phyloP scores from a whole-genome alignment of 139 green algal genomes.

The Spirogloea muscicola region DNA sequence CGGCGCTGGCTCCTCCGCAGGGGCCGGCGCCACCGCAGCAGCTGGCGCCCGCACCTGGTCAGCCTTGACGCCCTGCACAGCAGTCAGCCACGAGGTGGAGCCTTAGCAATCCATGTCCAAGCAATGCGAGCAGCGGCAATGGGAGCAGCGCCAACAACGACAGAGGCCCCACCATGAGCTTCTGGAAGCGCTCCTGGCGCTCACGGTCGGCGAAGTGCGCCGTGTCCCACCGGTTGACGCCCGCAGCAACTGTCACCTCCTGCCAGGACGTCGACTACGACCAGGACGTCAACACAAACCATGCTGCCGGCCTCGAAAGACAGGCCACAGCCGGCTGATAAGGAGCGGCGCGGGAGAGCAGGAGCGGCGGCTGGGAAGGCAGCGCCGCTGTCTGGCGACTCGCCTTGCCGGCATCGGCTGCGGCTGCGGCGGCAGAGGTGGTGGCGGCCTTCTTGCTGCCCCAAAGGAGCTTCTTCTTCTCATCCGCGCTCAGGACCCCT shows the following conservation, averaged over 20 bases:
- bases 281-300: too few relatives aligned
- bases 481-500: slow-evolving; percentile 23
- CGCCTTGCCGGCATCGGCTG: too few relatives aligned
- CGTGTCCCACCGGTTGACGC: slow-evolving; percentile 32
- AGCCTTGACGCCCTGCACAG: slow-evolving; percentile 4
- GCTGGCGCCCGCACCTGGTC: not conserved
- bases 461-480: slow-evolving; percentile 45
- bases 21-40: not conserved
- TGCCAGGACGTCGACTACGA: not conserved
- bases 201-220: slow-evolving; percentile 27
- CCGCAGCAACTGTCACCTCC: slow-evolving; percentile 14
- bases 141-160: too few relatives aligned
- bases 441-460: slow-evolving; percentile 28
- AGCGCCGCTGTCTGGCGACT: not conserved
- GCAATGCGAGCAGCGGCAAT: too few relatives aligned
- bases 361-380: not conserved
- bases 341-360: not conserved
- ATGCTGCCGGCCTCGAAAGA: too few relatives aligned
- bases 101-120: too few relatives aligned
- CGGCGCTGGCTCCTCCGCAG: not conserved
- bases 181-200: slow-evolving; percentile 40
- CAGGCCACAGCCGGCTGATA: too few relatives aligned
- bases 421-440: not conserved
- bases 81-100: too few relatives aligned
- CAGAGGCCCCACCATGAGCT: slow-evolving; percentile 32